Conservation (phyloP, 2,329 filamentous ascomycete genomes). For the Fusarium tuaranense region DNA sequence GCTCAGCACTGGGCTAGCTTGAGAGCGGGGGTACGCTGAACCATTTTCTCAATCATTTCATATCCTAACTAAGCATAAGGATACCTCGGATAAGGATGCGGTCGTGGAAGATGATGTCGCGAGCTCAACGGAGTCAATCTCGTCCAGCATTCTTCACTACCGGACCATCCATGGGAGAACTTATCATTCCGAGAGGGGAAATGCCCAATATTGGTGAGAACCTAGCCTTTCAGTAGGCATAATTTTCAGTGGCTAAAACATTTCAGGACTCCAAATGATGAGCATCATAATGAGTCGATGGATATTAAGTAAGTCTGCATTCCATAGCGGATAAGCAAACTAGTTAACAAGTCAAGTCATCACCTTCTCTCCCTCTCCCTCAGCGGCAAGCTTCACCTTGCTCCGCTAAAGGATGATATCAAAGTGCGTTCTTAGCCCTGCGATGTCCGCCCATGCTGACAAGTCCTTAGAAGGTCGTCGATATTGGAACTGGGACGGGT, state of each 20-base stretch:
- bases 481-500: conserved; percentile 2
- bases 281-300: conserved; percentile 17
- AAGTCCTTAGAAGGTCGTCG: background rate
- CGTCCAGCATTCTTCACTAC: background rate
- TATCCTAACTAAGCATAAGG: background rate
- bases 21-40: background rate
- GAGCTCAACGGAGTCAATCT: conserved; percentile 10
- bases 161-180: conserved; percentile 8
- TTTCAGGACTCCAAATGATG: conserved; percentile 7
- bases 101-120: background rate
- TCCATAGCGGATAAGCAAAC: background rate
- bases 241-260: no score
- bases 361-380: background rate
- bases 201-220: background rate
- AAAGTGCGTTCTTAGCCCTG: background rate
- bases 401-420: background rate
- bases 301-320: conserved; percentile 12
- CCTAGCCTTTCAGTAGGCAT: no score
- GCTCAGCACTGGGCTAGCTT: conserved; percentile 14
- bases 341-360: background rate
- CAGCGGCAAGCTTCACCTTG: background rate
- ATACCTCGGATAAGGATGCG: background rate
- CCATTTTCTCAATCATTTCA: background rate
- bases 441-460: background rate
- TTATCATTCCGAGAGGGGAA: conserved; percentile 3